Evolutionary conservation across 2,329 filamentous ascomycete genomes (phyloP).

Genomic region (Pseudofabraea citricarpa): DNA sequence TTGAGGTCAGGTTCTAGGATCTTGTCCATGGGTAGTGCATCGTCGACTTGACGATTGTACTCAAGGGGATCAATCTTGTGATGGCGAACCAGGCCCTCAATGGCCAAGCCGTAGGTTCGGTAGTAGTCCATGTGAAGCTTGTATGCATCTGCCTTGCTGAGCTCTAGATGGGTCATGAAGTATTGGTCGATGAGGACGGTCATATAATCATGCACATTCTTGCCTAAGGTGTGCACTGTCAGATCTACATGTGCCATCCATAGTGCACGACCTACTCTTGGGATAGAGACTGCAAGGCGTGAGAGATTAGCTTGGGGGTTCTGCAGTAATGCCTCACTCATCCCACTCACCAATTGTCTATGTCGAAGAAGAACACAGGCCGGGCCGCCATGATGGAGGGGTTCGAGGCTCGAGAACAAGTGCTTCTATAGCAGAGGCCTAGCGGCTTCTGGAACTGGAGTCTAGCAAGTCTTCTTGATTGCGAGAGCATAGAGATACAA

Average conservation of each 20-base stretch:
- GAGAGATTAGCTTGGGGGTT: background rate
- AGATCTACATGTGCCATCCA: background rate
- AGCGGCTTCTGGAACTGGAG: no score
- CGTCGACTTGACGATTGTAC: slow-evolving; percentile 92
- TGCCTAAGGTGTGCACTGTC: slow-evolving; percentile 49
- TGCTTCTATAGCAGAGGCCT: no score
- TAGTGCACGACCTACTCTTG: slow-evolving; percentile 69
- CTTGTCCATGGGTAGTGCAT: slow-evolving; percentile 81
- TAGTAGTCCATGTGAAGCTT: slow-evolving; percentile 90
- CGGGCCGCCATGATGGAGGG: slow-evolving; percentile 25
- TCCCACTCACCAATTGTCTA: slow-evolving; percentile 80
- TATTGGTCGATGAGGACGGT: slow-evolving; percentile 64
- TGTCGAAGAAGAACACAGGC: slow-evolving; percentile 76
- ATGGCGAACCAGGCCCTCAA: slow-evolving; percentile 88
- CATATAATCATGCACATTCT: slow-evolving; percentile 86
- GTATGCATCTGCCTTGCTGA: slow-evolving; percentile 74
- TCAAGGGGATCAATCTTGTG: slow-evolving; percentile 94
- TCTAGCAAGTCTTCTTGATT: no score
- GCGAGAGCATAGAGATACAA: no score
- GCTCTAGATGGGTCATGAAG: slow-evolving; percentile 60
- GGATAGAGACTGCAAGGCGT: slow-evolving; percentile 58
- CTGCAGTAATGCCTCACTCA: background rate
- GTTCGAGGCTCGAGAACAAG: no score
- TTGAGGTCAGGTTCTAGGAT: slow-evolving; percentile 76
- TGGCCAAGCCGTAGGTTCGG: slow-evolving; percentile 91